Evolutionary conservation across 2,329 filamentous ascomycete species (phyloP).

Genomic region (Lasiodiplodia sp.): DNA sequence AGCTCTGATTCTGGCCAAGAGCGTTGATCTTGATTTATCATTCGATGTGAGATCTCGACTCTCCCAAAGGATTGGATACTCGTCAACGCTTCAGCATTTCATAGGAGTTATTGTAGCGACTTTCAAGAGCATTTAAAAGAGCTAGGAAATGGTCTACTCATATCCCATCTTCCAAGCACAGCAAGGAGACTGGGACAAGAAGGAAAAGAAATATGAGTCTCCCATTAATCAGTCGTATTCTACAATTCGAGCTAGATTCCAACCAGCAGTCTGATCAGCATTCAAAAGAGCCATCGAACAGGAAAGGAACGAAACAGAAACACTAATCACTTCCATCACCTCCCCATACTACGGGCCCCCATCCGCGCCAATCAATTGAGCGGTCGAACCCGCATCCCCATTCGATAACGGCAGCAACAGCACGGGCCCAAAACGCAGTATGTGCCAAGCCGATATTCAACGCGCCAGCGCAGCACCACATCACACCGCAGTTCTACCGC

Average conservation of each 20-base stretch:
- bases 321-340: slow-evolving; percentile 34
- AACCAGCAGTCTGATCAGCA: no score
- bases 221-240: no score
- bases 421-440: slow-evolving; percentile 51
- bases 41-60: not conserved
- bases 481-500: slow-evolving; percentile 73
- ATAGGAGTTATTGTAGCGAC: not conserved
- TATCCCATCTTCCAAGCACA: not conserved
- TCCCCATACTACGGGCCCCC: slow-evolving; percentile 61
- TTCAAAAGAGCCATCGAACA: not conserved
- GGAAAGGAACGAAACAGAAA: not conserved
- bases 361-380: slow-evolving; percentile 68
- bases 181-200: not conserved
- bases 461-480: slow-evolving; percentile 65
- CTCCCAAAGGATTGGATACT: not conserved
- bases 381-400: slow-evolving; percentile 62
- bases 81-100: not conserved
- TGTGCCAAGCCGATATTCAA: slow-evolving; percentile 71
- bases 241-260: no score
- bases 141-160: not conserved
- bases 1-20: not conserved
- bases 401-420: not conserved
- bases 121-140: not conserved
- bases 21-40: not conserved
- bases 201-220: no score